A percentile compares a stretch with the other conserved stretches of the same genome.
Evolutionary conservation across 208 protist species (phyloP).

Genomic region (Herpetomonas tarakana): DNA sequence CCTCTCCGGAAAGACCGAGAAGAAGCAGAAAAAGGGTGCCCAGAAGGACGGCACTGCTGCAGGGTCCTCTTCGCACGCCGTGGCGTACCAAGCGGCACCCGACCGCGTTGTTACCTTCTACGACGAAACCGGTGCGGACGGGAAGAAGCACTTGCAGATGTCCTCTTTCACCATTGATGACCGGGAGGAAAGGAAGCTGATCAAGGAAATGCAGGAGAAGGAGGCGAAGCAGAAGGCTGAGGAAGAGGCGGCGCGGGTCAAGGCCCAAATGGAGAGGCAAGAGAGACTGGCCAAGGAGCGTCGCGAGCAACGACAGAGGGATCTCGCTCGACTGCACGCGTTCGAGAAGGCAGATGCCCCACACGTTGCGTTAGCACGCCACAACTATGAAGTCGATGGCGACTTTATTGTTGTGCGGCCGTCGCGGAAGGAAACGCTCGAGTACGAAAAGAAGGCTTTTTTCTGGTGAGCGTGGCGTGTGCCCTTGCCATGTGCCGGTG

Average conservation of each 20-base stretch:
- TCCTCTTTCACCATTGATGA: constrained; percentile 39
- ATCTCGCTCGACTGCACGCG: constrained; percentile 28
- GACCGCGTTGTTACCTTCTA: constrained; percentile 15
- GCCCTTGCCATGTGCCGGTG: too few species aligned
- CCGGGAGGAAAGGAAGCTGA: constrained; percentile 37
- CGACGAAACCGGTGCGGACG: not conserved
- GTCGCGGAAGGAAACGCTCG: constrained; percentile 37
- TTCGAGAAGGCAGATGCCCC: constrained; percentile 44
- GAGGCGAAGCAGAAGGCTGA: constrained; percentile 23
- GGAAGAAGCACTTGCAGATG: constrained; percentile 5
- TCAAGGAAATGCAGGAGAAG: constrained; percentile 27
- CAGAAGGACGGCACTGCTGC: not conserved
- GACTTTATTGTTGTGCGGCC: constrained; percentile 78
- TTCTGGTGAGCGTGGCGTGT: too few species aligned
- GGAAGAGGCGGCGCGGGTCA: constrained; percentile 33
- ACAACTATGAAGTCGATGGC: constrained; percentile 37
- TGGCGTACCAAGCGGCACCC: not conserved
- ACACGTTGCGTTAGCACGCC: constrained; percentile 36
- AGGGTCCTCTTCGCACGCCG: not conserved
- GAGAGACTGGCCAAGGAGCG: constrained; percentile 38
- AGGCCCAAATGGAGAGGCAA: constrained; percentile 28
- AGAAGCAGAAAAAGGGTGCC: not conserved
- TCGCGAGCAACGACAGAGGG: constrained; percentile 27
- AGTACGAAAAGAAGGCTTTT: constrained; percentile 74
- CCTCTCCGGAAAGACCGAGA: not conserved